Base-by-base conservation (phyloP, 495 filamentous ascomycete species). In the Aspergillus sclerotiicarbonarius region DNA sequence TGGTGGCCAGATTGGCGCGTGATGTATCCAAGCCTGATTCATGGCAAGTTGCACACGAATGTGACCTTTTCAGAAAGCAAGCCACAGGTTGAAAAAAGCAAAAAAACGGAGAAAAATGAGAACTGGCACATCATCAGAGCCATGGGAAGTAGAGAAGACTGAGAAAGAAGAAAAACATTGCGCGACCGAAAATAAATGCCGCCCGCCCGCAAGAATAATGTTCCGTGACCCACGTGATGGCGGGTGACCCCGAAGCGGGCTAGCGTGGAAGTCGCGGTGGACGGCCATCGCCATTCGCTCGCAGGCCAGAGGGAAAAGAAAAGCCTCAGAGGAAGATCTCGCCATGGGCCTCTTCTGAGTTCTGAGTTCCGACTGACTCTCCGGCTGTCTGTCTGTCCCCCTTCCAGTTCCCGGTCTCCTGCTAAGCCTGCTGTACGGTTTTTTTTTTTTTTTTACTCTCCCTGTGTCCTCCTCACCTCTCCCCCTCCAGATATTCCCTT, bases 311-410 rank as follows among this genome's bases (percentile, higher is more conserved):
- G 46, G 20, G 21, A 49, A 49, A n/a, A 49, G 46, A 52, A 60
- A 56, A 55, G 53, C 62, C 51, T 60, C 58, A 54, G 37, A 49
- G 46, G 13, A 30, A 30, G 46, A 49, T 59, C 57, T 50, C 41
- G 45, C 51, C 29, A 51, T 52, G 48, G 9, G 35, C 29, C 19
- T 52, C 20, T 10, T 41, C 56, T 53, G 56, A 50, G 8, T 43
- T 16, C n/a, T 45, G 7, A 45, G 20, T 18, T 45, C 10, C 41
- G 37, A 47, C 18, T 13, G 29, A 31, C 12, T 49, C 43, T 43
- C 54, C 47, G 18, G 25, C 53, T 56, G n/a, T 56, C 37, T 21
- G 9, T 46, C 44, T 21, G 10, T 59, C 30, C 48, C 31, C 15
- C 51, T 60, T 31, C n/a, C 47, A n/a, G 20, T 25, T 49, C 47